Conservation (phyloP, 208 protist species). For the Leishmania aethiopica region DNA sequence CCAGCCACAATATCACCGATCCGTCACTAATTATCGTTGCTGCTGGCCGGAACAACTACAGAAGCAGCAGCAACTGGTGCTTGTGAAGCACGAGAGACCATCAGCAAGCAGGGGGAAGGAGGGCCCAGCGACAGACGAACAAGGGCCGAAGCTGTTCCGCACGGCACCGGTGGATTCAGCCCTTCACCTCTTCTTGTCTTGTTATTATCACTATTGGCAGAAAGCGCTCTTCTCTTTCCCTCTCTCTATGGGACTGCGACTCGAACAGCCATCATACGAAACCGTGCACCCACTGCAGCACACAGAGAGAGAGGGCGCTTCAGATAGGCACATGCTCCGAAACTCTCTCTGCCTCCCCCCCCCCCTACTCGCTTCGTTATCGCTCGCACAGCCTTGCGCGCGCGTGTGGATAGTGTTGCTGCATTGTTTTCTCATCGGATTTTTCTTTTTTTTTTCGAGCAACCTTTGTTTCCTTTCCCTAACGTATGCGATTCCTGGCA, state of each 20-base stretch:
- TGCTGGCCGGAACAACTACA: neutral
- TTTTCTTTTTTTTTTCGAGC: neutral
- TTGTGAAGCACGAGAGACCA: neutral
- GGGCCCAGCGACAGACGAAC: neutral
- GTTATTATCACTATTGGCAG: neutral
- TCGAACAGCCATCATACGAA: neutral
- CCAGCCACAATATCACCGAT: neutral
- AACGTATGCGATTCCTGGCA: conserved; percentile 25
- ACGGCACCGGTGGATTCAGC: neutral
- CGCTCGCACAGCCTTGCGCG: neutral
- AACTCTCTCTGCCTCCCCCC: too few relatives aligned
- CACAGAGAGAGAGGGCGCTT: neutral
- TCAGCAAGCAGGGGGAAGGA: neutral
- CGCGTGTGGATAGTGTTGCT: neutral
- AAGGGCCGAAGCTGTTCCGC: neutral
- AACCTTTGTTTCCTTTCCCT: neutral
- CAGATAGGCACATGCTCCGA: neutral
- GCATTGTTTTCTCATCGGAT: neutral
- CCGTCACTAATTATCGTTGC: neutral
- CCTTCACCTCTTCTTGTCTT: too few relatives aligned
- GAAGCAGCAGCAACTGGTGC: neutral
- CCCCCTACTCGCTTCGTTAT: neutral
- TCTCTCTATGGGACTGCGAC: neutral
- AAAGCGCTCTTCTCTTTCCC: neutral
- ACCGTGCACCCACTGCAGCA: neutral